Evolutionary conservation across 306 rosid genomes (phyloP).

Genomic region (Sphenostylis stenocarpa): DNA sequence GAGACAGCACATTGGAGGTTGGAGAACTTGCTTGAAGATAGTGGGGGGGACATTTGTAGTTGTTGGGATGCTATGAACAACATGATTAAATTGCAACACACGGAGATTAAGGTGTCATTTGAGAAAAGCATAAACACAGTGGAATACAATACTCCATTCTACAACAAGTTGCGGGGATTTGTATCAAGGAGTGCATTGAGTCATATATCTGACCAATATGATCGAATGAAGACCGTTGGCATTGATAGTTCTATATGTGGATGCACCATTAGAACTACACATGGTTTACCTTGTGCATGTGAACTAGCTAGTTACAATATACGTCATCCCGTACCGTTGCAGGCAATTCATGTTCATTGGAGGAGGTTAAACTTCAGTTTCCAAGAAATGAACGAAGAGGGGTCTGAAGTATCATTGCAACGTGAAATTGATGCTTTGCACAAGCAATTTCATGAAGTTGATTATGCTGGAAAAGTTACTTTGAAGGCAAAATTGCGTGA

Average conservation of each 20-base stretch:
- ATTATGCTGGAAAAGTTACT: background rate
- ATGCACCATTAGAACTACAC: background rate
- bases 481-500: conserved; percentile 1
- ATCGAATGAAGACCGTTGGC: background rate
- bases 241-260: background rate
- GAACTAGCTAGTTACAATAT: background rate
- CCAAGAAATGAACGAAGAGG: background rate
- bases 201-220: background rate
- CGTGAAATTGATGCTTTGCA: background rate
- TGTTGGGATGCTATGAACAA: background rate
- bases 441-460: background rate
- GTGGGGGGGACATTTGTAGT: background rate
- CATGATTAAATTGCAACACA: background rate
- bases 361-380: background rate
- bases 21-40: background rate
- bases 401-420: background rate
- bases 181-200: background rate
- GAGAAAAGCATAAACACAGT: background rate
- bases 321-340: background rate
- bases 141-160: background rate
- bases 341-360: background rate
- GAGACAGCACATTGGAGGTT: background rate
- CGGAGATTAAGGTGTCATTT: background rate
- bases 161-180: background rate
- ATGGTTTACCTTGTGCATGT: background rate